A percentile compares a stretch with the other conserved stretches of the same genome.
Conservation (phyloP, 148 eudicot species). For the Spergularia bocconei region DNA sequence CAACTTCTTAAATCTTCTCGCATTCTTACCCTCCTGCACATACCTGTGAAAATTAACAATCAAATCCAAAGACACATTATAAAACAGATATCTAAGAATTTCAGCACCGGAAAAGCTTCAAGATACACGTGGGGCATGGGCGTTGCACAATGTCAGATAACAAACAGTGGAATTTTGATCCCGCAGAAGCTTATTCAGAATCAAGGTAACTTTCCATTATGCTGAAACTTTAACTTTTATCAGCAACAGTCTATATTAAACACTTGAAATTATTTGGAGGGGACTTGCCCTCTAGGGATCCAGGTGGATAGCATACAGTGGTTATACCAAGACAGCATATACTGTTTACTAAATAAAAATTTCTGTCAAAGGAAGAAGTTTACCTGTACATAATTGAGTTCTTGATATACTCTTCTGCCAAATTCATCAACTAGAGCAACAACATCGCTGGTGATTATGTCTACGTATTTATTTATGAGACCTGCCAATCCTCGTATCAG, state of each 20-base stretch:
- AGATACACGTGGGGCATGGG: neutral
- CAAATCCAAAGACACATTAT: constrained; percentile 44
- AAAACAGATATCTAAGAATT: constrained; percentile 2
- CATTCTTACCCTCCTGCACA: constrained; percentile 99
- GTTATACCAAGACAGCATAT: neutral
- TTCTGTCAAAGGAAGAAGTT: constrained; percentile 15
- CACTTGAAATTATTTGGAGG: neutral
- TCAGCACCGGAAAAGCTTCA: neutral
- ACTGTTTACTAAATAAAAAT: neutral
- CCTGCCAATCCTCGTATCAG: constrained; percentile 85
- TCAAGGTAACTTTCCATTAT: neutral
- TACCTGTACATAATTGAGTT: constrained; percentile 99
- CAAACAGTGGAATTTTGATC: neutral
- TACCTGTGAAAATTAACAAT: constrained; percentile 80
- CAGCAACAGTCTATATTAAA: neutral
- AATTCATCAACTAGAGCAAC: constrained; percentile 98
- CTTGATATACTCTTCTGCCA: constrained; percentile 97
- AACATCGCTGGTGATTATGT: constrained; percentile 76
- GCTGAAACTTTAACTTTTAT: constrained; percentile 2
- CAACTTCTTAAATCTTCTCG: constrained; percentile 93
- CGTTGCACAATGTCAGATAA: neutral
- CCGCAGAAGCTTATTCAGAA: neutral
- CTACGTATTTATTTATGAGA: constrained; percentile 83
- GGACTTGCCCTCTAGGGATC: neutral
- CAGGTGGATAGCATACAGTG: neutral